Base-by-base conservation (phyloP, 345 rosid species). In the Populus alba region DNA sequence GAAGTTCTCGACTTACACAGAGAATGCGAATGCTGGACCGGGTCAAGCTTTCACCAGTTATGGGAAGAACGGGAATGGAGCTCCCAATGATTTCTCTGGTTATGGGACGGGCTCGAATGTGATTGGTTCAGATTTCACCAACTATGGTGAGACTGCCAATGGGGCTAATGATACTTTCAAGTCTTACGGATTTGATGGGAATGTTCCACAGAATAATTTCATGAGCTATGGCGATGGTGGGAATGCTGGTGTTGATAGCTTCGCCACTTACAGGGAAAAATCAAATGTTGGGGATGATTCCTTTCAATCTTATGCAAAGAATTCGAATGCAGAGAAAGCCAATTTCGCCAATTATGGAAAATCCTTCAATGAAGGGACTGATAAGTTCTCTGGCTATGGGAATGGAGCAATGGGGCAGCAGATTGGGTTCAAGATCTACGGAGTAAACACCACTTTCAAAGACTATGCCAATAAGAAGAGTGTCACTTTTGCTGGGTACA, bases 1-100 rank as follows among this genome's bases (percentile, higher is more conserved):
- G 67, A 20, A 79, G 1, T 95, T 95, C 89, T 70, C 84, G 6
- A 35, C 72, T 18, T 95, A 95, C 79, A 80, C 90, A 1, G 79
- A 70, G 53, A 35, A 83, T 0, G 77, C 94, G 23, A 95, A 95
- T 78, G 70, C 96, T 69, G 98, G 98, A 0, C 3, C 61, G 23
- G 87, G 25, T 25, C 13, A 92, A 67, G 69, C 82, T 0, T 95
- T 95, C 70, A 67, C 86, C 0, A 88, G 87, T 62, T 95, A 95
- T 73, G 93, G 97, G 29, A 92, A 89, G 85, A 83, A 88, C 76
- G 94, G 91, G 13, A 92, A 89, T 67, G 91, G 92, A 20, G 57
- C 53, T 4, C 90, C 93, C 1, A 88, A 84, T 65, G 92, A 75
- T 5, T 95, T 95, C 80, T 67, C 77, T 0, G 73, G 87, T 2